Evolutionary conservation across 2,329 filamentous ascomycete species (phyloP).

Genomic region (Coleophoma eucalyptorum): DNA sequence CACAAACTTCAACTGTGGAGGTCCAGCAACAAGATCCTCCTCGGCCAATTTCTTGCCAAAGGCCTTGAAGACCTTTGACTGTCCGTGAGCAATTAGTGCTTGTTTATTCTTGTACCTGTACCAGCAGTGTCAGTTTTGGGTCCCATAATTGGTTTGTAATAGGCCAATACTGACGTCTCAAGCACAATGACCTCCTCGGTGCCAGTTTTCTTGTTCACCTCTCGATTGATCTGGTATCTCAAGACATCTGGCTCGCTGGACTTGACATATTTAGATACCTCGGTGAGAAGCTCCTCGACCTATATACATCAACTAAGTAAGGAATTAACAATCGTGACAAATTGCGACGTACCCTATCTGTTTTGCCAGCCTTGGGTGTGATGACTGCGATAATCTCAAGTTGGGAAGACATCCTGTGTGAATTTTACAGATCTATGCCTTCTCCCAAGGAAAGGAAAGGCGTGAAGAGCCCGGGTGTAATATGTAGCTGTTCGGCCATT

Average conservation of each 20-base stretch:
- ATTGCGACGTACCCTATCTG: constrained; percentile 4
- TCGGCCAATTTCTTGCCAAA: constrained; percentile 17
- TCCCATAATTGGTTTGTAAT: neutral
- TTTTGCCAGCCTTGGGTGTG: constrained; percentile 4
- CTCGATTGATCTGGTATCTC: constrained; percentile 19
- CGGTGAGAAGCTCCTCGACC: constrained; percentile 21
- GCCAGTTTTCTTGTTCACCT: constrained; percentile 20
- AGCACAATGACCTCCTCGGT: constrained; percentile 23
- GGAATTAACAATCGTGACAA: neutral
- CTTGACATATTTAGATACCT: constrained; percentile 15
- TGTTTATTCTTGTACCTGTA: constrained; percentile 23
- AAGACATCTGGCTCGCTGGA: constrained; percentile 21
- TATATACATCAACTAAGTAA: constrained; percentile 4
- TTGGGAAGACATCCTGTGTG: neutral
- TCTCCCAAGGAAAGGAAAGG: no score
- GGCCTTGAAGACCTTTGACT: constrained; percentile 14
- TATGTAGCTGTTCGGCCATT: no score
- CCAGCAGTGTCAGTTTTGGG: constrained; percentile 4
- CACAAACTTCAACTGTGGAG: constrained; percentile 22
- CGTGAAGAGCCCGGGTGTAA: no score
- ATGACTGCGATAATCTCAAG: constrained; percentile 6
- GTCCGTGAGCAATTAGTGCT: constrained; percentile 17
- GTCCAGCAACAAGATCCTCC: constrained; percentile 17
- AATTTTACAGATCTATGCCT: no score
- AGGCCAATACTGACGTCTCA: constrained; percentile 18